Evolutionary conservation across 371 early-diverging fungal species (phyloP).

Genomic region (Vairimorpha necatrix): DNA sequence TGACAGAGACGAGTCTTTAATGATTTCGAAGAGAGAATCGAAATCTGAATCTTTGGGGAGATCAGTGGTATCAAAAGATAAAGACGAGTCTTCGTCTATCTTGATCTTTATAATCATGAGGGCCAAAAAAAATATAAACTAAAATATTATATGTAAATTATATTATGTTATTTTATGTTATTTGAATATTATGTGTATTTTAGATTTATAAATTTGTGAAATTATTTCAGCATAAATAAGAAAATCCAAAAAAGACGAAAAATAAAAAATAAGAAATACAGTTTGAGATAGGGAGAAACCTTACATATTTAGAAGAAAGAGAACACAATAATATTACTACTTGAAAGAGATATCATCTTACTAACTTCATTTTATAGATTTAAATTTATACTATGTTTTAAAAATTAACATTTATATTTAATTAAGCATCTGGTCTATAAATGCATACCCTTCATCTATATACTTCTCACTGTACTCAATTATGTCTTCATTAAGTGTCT

Average conservation of each 20-base stretch:
- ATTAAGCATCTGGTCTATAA: neutral
- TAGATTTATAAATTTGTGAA: too few relatives aligned
- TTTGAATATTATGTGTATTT: too few relatives aligned
- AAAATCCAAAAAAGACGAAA: too few relatives aligned
- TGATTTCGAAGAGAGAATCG: slow-evolving; percentile 3
- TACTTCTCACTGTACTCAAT: neutral
- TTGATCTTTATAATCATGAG: slow-evolving; percentile 2
- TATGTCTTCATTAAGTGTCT: neutral
- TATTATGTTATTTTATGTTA: neutral
- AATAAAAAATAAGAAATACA: too few relatives aligned
- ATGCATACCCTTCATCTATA: slow-evolving; percentile 5
- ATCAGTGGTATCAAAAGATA: slow-evolving; percentile 27
- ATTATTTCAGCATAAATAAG: too few relatives aligned
- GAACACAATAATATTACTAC: too few relatives aligned
- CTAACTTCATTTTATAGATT: too few relatives aligned
- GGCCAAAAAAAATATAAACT: neutral
- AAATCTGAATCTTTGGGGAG: slow-evolving; percentile 13
- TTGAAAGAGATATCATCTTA: too few relatives aligned
- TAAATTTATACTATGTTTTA: too few relatives aligned
- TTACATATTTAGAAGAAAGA: too few relatives aligned
- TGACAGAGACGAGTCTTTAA: neutral
- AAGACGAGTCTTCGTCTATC: neutral
- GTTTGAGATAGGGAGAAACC: too few relatives aligned
- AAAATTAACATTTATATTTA: too few relatives aligned
- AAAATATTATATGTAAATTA: neutral